These are phyloP conservation scores for Phyllostachys edulis DNA, from an alignment of 176 grass and related monocot species.

Conservation along the genomic window DNA sequence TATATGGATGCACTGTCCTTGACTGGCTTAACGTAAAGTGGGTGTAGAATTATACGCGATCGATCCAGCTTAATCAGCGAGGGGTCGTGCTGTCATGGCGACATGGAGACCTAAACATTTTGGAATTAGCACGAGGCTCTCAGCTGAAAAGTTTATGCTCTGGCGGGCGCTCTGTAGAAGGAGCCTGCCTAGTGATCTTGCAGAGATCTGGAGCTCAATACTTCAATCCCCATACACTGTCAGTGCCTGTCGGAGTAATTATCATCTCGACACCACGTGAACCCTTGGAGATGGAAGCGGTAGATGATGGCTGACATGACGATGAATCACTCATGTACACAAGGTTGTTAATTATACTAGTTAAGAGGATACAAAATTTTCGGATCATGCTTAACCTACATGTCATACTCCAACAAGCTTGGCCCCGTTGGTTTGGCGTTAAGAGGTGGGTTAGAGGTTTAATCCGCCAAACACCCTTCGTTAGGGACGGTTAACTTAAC, in stretches of 20 bases:
- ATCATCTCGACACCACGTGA: constrained; percentile 30
- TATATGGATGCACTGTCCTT: background rate
- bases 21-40: constrained; percentile 32
- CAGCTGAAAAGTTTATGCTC: background rate
- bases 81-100: background rate
- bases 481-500: too few relatives aligned
- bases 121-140: constrained; percentile 45
- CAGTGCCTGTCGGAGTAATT: constrained; percentile 9
- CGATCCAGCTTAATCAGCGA: background rate
- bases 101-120: constrained; percentile 25
- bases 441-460: too few relatives aligned
- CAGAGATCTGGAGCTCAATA: constrained; percentile 11
- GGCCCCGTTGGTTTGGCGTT: too few relatives aligned
- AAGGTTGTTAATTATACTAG: background rate
- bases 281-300: background rate
- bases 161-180: background rate
- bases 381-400: background rate
- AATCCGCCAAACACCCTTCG: too few relatives aligned
- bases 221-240: background rate
- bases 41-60: background rate
- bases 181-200: background rate
- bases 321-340: background rate
- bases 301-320: background rate
- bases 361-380: background rate
- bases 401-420: background rate